phyloP scores from a whole-genome alignment of 2,329 filamentous ascomycete species.

The Aspergillus persii region DNA sequence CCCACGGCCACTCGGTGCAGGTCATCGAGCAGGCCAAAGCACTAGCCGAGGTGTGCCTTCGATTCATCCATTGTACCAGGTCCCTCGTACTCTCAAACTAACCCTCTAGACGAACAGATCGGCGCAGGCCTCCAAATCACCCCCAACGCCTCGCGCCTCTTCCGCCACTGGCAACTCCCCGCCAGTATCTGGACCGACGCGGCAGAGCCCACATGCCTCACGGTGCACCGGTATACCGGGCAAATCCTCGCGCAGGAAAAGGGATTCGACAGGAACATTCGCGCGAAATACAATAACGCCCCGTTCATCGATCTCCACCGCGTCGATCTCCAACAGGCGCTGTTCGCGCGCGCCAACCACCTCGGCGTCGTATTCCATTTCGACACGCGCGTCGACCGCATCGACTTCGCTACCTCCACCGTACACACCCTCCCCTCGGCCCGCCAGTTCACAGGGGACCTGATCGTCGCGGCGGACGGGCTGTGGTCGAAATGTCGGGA shows the following conservation, averaged over 20 bases:
- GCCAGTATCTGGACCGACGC: constrained; percentile 27
- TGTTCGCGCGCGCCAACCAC: constrained; percentile 52
- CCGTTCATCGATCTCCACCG: constrained; percentile 63
- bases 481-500: constrained; percentile 60
- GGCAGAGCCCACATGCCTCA: constrained; percentile 32
- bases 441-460: constrained; percentile 47
- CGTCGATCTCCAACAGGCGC: constrained; percentile 57
- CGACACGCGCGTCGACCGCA: constrained; percentile 45
- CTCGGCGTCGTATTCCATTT: constrained; percentile 55
- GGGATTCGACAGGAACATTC: constrained; percentile 54
- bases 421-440: constrained; percentile 42
- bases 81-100: neutral
- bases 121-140: constrained; percentile 66
- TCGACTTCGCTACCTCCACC: constrained; percentile 34
- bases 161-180: constrained; percentile 29
- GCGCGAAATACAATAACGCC: constrained; percentile 52
- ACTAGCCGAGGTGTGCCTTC: constrained; percentile 33
- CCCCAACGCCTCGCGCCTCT: constrained; percentile 32
- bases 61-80: neutral
- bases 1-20: constrained; percentile 25
- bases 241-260: constrained; percentile 46
- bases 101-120: neutral
- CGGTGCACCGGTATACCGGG: constrained; percentile 36
- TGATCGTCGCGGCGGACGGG: constrained; percentile 64
- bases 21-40: constrained; percentile 32